Percentiles rank a stretch among this genome's conserved stretches.
phyloP scores from a whole-genome alignment of 306 rosid species.

The Quercus variabilis region DNA sequence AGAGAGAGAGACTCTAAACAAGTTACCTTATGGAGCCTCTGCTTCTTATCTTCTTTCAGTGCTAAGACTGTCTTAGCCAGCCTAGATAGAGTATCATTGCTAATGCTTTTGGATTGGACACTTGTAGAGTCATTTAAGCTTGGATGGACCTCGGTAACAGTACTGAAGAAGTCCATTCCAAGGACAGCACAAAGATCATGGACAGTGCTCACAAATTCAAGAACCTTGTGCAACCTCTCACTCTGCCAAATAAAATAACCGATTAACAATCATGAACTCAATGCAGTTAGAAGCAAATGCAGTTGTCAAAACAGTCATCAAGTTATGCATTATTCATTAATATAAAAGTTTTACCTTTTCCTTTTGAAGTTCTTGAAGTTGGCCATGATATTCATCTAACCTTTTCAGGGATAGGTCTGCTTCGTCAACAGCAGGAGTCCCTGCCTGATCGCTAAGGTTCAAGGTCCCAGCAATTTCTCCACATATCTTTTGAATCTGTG shows the following conservation, averaged over 20 bases:
- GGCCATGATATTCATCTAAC: conserved; percentile 78
- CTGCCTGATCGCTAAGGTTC: conserved; percentile 42
- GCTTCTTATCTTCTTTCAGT: conserved; percentile 72
- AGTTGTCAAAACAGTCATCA: conserved; percentile 5
- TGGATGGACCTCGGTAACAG: conserved; percentile 97
- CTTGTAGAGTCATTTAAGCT: conserved; percentile 90
- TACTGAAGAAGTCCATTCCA: conserved; percentile 91
- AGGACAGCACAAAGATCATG: conserved; percentile 98
- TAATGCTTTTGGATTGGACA: conserved; percentile 92
- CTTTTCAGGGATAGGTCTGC: conserved; percentile 80
- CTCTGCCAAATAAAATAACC: conserved; percentile 53
- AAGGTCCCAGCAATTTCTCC: conserved; percentile 85
- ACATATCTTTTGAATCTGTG: conserved; percentile 89
- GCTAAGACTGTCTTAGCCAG: conserved; percentile 76
- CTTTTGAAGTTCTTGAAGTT: conserved; percentile 95
- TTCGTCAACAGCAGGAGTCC: conserved; percentile 62
- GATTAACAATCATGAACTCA: conserved; percentile 19
- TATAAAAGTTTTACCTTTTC: conserved; percentile 68
- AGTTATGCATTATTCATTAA: conserved; percentile 13
- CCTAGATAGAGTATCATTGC: conserved; percentile 84
- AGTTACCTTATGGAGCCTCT: conserved; percentile 70
- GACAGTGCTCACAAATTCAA: conserved; percentile 82
- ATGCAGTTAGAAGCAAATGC: conserved; percentile 6
- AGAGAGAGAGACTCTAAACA: not conserved
- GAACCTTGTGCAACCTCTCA: conserved; percentile 84